phyloP scores from a whole-genome alignment of 345 rosid species.

The Eucalyptus virginea region DNA sequence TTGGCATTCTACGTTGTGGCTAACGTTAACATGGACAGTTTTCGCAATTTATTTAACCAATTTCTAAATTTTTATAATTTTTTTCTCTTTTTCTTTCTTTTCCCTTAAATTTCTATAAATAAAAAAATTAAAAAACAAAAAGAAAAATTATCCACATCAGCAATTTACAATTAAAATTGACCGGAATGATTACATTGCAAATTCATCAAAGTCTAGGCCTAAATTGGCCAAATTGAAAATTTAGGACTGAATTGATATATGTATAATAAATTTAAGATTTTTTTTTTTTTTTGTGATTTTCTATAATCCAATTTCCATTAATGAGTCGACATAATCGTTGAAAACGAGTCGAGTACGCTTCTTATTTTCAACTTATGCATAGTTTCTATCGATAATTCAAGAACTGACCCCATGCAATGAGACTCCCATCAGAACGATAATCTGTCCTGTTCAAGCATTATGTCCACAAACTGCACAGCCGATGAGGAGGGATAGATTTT shows the following conservation, averaged over 20 bases:
- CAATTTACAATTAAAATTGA: neutral
- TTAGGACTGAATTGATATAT: fast-evolving
- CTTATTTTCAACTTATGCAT: neutral
- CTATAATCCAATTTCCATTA: neutral
- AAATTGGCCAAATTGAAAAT: neutral
- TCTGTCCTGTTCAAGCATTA: neutral
- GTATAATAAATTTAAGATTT: neutral
- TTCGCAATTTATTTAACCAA: neutral
- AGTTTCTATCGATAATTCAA: neutral
- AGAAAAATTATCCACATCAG: fast-evolving
- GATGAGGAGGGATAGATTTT: neutral
- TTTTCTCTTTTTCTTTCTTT: neutral
- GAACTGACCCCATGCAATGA: neutral
- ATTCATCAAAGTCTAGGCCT: neutral
- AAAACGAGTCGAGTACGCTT: neutral
- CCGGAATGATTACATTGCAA: neutral
- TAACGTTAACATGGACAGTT: fast-evolving
- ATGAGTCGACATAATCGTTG: neutral
- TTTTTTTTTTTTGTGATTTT: neutral
- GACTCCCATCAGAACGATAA: neutral
- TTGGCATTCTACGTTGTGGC: fast-evolving
- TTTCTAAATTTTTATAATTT: neutral
- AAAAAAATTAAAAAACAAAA: too few species aligned
- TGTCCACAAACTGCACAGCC: neutral
- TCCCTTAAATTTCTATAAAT: neutral